Base-by-base conservation (phyloP, 805 yeast genomes). In the Yamadazyma akitaensis region DNA sequence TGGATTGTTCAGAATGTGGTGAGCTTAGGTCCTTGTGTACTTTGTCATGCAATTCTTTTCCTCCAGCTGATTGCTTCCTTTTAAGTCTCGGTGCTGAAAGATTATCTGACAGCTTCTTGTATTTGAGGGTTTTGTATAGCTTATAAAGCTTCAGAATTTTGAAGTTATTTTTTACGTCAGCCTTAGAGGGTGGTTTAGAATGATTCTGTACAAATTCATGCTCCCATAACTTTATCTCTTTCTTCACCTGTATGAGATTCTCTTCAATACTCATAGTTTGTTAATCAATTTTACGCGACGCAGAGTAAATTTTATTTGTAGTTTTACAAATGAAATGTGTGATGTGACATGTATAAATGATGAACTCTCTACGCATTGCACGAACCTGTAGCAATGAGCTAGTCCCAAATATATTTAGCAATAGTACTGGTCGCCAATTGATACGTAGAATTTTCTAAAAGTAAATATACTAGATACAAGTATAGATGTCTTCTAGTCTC, bases 161-260 rank as follows among this genome's bases (percentile, higher is more conserved):
- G 1, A 53, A 38, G 42, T 70, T 61, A 2, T 52, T 51, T 48
- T 68, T 69, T 18, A 69, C 62, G 46, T 71, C 77, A 1, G 51
- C 49, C 40, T 63, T 69, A 5, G 62, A 50, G 0, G 77, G 76
- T 2, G 52, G 53, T 17, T 67, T 51, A 7, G 62, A 59, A 48
- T 69, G 44, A 17, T 42, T 26, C n/a, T 59, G 49, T 9, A 55
- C 53, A 48, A 71, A 72, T 25, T 45, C 53, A 42, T 63, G 59
- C 49, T 72, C 77, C 77, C 77, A 72, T 13, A 50, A 55, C 47
- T 72, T 72, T 38, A 72, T 70, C 42, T 60, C 54, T 40, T 50
- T 57, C 49, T 61, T 65, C 8, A 67, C 48, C 42, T 51, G 53
- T 13, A 26, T 13, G 18, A 57, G 33, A 17, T 40, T 43, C 9